Base-by-base conservation (phyloP, 2,329 filamentous ascomycete species). In the Botrytis byssoidea region DNA sequence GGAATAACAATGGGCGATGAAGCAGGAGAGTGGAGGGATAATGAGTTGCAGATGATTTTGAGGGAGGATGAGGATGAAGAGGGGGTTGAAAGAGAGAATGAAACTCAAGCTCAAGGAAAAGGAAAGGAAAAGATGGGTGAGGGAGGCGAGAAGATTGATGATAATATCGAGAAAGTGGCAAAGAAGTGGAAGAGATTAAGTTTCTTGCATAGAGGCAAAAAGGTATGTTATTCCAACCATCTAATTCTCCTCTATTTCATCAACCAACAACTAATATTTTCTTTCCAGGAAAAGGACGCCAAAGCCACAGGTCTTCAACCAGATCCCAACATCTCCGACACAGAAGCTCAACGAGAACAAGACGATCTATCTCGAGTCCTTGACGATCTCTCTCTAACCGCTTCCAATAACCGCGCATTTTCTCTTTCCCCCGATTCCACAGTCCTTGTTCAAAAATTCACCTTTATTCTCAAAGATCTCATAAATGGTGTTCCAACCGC, bases 401-500 rank as follows among this genome's bases (percentile, higher is more conserved):
- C 93, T 9, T 88, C 92, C 77, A 95, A 97, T 85, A 96, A 97
- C 84, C 91, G 91, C 74, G 93, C 93, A 74, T 93, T 98, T 82
- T 91, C 91, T 20, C 88, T 97, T 73, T 93, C 93, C n/a, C 88
- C 90, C 74, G 94, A 97, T 78, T 95, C 93, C 0, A 90, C 94
- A 75, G 91, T 93, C 76, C 87, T 97, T 44, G 88, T 97, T 70
- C 88, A 90, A 71, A 90, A 91, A 75, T 99, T 99, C 86, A 97
- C 94, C 1, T 86, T 94, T 73, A 91, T 98, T 48, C 92, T 99
- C 80, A 96, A 95, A 81, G 96, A 99, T 81, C 88, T 98, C 25
- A 89, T 96, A 79, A 95, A 94, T 81, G 96, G 96, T 75, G 96
- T 94, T 2, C 96, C 96, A 4, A 98, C 95, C 0, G 96, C 96